A percentile compares a stretch with the other conserved stretches of the same genome.
Evolutionary conservation across 495 filamentous ascomycete genomes (phyloP).

Genomic region (Podospora pseudocomata): DNA sequence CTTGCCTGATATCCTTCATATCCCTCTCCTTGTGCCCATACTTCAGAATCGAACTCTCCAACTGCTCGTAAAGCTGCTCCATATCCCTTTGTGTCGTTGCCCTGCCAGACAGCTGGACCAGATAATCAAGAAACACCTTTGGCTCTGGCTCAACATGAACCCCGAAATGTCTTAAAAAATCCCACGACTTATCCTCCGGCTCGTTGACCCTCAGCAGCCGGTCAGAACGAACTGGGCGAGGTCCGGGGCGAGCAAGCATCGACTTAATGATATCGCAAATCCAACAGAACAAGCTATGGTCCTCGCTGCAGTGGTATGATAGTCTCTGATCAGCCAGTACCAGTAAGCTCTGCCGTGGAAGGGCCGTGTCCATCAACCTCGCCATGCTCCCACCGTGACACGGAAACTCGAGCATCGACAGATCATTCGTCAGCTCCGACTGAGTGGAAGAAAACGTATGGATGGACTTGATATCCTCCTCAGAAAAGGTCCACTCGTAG

Average conservation of each 20-base stretch:
- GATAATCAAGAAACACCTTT: neutral
- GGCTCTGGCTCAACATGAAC: neutral
- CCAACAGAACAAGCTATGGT: neutral
- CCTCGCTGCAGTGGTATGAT: neutral
- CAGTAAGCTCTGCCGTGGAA: neutral
- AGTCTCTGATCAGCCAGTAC: neutral
- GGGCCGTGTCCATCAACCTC: neutral
- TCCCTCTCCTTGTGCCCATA: neutral
- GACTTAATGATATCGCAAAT: neutral
- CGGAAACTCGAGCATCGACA: neutral
- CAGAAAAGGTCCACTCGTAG: neutral
- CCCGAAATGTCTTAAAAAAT: neutral
- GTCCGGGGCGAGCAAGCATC: neutral
- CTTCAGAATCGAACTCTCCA: neutral
- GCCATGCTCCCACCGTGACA: neutral
- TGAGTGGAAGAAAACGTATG: neutral
- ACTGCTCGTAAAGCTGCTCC: neutral
- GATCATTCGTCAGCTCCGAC: neutral
- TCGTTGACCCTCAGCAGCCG: neutral
- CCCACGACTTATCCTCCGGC: neutral
- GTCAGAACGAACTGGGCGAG: neutral
- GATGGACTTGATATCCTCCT: neutral
- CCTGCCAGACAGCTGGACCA: neutral
- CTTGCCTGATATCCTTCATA: neutral
- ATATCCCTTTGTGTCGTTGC: neutral